Percentiles rank a stretch among this genome's conserved stretches.
Evolutionary conservation across 2,329 filamentous ascomycete genomes (phyloP).

Genomic region (Aspergillus clavatus): DNA sequence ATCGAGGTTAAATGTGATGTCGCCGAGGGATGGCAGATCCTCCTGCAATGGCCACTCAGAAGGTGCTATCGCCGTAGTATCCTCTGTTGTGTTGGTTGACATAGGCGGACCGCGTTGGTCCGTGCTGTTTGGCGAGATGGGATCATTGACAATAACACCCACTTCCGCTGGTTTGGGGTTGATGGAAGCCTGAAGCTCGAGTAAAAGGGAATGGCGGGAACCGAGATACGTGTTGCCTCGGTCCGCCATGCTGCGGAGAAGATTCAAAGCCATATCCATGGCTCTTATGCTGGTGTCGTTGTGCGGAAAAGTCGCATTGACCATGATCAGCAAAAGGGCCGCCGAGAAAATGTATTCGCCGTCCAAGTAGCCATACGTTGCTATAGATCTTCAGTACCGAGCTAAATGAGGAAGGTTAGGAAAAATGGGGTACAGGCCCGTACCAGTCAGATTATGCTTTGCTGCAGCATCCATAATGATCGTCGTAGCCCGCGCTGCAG

Average conservation of each 20-base stretch:
- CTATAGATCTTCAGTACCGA: slow-evolving; percentile 25
- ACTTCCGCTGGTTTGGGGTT: slow-evolving; percentile 14
- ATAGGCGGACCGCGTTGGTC: slow-evolving; percentile 10
- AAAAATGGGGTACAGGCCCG: too few relatives aligned
- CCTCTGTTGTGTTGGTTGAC: neutral
- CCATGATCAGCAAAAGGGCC: slow-evolving; percentile 52
- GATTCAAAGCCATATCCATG: slow-evolving; percentile 45
- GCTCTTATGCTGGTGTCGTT: slow-evolving; percentile 40
- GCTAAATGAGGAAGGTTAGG: neutral
- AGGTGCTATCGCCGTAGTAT: neutral
- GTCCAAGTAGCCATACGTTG: slow-evolving; percentile 56
- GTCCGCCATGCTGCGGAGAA: slow-evolving; percentile 50
- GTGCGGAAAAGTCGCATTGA: slow-evolving; percentile 50
- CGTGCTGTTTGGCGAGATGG: slow-evolving; percentile 14
- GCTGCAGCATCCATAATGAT: slow-evolving; percentile 48
- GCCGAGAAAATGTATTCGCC: slow-evolving; percentile 54
- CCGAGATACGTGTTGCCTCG: slow-evolving; percentile 50
- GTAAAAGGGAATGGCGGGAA: slow-evolving; percentile 36
- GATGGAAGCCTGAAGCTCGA: slow-evolving; percentile 32
- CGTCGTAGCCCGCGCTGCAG: slow-evolving; percentile 47
- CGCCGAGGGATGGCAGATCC: slow-evolving; percentile 22
- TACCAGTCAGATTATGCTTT: slow-evolving; percentile 49
- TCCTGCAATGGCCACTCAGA: slow-evolving; percentile 17
- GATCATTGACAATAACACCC: slow-evolving; percentile 2
- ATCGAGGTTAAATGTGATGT: slow-evolving; percentile 34